Evolutionary conservation across 495 filamentous ascomycete genomes (phyloP).

Genomic region (Neurospora sp.): DNA sequence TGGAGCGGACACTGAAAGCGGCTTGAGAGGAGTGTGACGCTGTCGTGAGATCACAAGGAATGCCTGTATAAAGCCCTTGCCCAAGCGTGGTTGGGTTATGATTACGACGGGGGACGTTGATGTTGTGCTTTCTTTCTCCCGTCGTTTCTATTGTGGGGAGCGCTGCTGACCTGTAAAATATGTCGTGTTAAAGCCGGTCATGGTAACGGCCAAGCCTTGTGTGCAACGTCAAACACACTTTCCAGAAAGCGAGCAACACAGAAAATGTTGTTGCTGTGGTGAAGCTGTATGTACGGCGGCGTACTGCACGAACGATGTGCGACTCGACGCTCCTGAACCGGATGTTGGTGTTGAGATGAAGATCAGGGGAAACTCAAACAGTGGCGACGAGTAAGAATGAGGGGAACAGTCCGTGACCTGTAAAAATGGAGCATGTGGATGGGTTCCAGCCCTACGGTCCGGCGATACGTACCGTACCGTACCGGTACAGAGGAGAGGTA

Average conservation of each 20-base stretch:
- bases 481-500: neutral
- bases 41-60: neutral
- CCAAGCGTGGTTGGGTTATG: neutral
- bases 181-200: neutral
- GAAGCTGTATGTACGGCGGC: neutral
- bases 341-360: neutral
- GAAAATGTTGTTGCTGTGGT: neutral
- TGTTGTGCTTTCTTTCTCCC: neutral
- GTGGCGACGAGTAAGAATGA: neutral
- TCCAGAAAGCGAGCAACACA: neutral
- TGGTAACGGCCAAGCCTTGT: neutral
- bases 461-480: neutral
- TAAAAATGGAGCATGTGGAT: neutral
- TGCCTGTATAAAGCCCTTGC: neutral
- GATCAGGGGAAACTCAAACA: neutral
- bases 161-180: neutral
- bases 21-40: neutral
- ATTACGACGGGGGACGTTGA: neutral
- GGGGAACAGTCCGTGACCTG: neutral
- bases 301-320: neutral
- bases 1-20: neutral
- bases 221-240: neutral
- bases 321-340: neutral
- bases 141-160: neutral
- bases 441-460: neutral